Evolutionary conservation across 2,329 filamentous ascomycete species (phyloP).

Genomic region (Penicillium glabrum): DNA sequence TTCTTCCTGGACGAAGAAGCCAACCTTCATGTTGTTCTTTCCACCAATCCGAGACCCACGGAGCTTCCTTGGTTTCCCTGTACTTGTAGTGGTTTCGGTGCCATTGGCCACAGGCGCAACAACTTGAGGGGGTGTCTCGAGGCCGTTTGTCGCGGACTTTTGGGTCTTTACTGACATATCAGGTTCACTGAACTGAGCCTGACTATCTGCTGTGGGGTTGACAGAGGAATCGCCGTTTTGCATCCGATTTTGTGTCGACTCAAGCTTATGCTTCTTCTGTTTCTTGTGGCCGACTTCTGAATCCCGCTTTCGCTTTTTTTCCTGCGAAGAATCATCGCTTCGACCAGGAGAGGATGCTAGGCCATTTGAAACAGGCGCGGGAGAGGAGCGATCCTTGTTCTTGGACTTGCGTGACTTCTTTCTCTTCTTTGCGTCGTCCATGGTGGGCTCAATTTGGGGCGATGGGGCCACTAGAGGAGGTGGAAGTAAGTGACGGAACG

Average conservation of each 20-base stretch:
- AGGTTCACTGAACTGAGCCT: background rate
- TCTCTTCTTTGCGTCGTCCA: conserved; percentile 7
- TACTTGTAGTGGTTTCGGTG: background rate
- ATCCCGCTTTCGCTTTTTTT: conserved; percentile 30
- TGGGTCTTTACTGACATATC: background rate
- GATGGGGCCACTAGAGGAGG: conserved; percentile 1
- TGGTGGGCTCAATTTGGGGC: background rate
- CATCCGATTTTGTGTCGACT: background rate
- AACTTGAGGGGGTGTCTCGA: background rate
- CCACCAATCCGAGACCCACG: conserved; percentile 10
- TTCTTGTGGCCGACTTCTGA: conserved; percentile 13
- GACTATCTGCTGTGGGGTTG: background rate
- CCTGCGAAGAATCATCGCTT: conserved; percentile 9
- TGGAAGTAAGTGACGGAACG: background rate
- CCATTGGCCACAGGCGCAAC: background rate
- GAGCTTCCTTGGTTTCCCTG: background rate
- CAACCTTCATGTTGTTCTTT: conserved; percentile 22
- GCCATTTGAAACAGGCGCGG: background rate
- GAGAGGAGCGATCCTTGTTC: background rate
- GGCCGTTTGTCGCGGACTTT: background rate
- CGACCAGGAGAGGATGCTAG: background rate
- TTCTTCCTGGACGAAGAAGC: conserved; percentile 34
- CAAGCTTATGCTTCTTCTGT: conserved; percentile 9
- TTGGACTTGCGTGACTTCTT: conserved; percentile 8
- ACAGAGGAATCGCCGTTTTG: background rate